Evolutionary conservation across 495 filamentous ascomycete species (phyloP), one percentile per base, ranked within the genome.

Genomic region (Hypoxylon rickii): DNA sequence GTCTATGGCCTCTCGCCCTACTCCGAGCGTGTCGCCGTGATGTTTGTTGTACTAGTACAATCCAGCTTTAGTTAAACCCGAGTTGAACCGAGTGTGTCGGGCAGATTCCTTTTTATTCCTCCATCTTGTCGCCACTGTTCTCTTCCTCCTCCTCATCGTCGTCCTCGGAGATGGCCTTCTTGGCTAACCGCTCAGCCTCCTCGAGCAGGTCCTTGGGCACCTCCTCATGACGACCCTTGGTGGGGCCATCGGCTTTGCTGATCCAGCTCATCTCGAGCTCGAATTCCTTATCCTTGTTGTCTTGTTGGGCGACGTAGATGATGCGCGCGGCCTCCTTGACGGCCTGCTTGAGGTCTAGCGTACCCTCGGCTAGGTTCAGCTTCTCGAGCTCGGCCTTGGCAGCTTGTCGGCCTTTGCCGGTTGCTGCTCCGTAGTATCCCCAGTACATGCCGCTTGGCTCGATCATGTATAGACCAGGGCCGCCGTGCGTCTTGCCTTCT

Each of bases 201-300:
- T 96, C 92, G 16, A 87, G 76, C 33, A 97, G 72, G 48, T 87
- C 87, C 76, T 88, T 90, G 49, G 94, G 94, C 36, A 98, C 94
- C 70, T 92, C 90, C 72, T 90, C 83, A 67, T 98, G 94, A 55
- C 81, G 84, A 43, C 92, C 92, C 73, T 93, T 91, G 31, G 92
- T 95, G n/a, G 90, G 89, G 11, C 90, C 90, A 37, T 88, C 83
- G 36, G 83, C 64, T 16, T 80, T 83, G 72, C 89, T 95, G 61
- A 97, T 86, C 94, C 94, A 98, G 56, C 89, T 92, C 94, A 98
- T 96, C 79, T 98, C 94, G 26, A 98, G 77, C 81, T 98, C 95
- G 62, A 97, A 97, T 24, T 98, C 95, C 78, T 97, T 98, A 74
- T 98, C 94, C 68, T 86, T 85, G 81, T 89, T 96, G 67, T 98